Base-by-base conservation (phyloP, 352 stramenopile species). In the Phytophthora vignae region DNA sequence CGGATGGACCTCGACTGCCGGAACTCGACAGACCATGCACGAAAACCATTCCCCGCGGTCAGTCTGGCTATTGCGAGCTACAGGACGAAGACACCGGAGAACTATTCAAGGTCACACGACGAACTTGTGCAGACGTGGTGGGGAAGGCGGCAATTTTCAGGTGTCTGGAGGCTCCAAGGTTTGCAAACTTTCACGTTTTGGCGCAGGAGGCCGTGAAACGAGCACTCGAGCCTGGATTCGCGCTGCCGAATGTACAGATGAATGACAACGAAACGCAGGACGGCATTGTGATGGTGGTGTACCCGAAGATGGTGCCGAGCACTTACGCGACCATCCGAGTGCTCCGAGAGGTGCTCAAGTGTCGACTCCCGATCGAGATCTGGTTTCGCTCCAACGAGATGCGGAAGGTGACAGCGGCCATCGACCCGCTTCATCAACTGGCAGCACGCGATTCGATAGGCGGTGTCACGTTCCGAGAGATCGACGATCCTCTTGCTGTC, bases 221-320 rank as follows among this genome's bases (percentile, higher is more conserved):
- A 53, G 46, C 31, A 31, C 36, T 67, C 12, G 9, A 58, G 21
- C 27, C 61, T 53, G 61, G 29, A 19, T 71, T 67, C 29, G 19
- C 14, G 46, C n/a, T 75, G 14, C 55, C 55, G 12, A 56, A 55
- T 17, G 29, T 64, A 11, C 17, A 46, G 9, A 53, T 8, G 14
- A 15, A 14, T 12, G 49, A 68, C 6, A 3, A 12, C 36, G 3
- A 57, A 38, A 21, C 17, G 17, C 60, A 29, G 17, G 65, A 69
- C n/a, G 81, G 79, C 4, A 82, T 89, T 49, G 57, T 85, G 52
- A 85, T 90, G 65, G 77, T 88, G 15, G 70, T 85, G 21, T 87
- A 89, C 49, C 82, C 78, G 2, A 83, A 83, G 31, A 60, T 84
- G 49, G 67, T 89, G 1, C 58, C 77, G 9, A 78, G 77, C 31